Base-by-base conservation (phyloP, 2,329 filamentous ascomycete species). In the Pseudopyricularia javanii region DNA sequence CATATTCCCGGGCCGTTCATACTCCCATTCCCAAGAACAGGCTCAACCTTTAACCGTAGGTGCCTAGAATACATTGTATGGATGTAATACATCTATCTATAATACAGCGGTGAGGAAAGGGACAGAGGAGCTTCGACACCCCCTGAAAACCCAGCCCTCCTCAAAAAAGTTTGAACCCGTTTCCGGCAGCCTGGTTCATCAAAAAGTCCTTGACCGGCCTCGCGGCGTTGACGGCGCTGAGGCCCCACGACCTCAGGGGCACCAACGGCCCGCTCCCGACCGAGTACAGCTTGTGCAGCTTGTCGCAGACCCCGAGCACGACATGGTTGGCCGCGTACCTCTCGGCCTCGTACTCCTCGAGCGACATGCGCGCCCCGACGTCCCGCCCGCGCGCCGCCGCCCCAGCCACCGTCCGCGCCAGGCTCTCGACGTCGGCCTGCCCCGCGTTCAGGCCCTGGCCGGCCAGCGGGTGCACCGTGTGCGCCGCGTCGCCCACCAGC, bases 361-460 rank as follows among this genome's bases (percentile, higher is more conserved):
- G 74, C 4, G 86, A 83, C 66, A 94, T 76, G 34, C 79, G 72
- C 17, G 82, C 80, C 24, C 93, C 93, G 32, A 97, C 79, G 63
- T 98, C 93, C 74, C 90, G 86, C 1, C 93, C 93, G 57, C 93
- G 87, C 45, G 75, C 71, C 17, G 94, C 83, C 3, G 89, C 86
- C 59, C 84, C 84, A 55, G 83, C 81, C 50, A 98, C 86, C 1
- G 83, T 83, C 56, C 76, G 77, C 7, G 83, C 82, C 0, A 98
- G 78, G 52, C 86, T 85, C 61, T 88, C 83, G 1, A 93, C 86
- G 64, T 98, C 93, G 17, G 82, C 90, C 57, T 97, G 85, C 1
- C 93, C 93, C 61, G 94, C 86, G 64, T 98, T 98, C 14, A 98
- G 75, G 1, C 93, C 93, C 68, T 97, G 93, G 1, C 93, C 93